These are phyloP conservation scores for Pistacia integerrima DNA, from an alignment of 345 rosid genomes.

Conservation along the genomic window DNA sequence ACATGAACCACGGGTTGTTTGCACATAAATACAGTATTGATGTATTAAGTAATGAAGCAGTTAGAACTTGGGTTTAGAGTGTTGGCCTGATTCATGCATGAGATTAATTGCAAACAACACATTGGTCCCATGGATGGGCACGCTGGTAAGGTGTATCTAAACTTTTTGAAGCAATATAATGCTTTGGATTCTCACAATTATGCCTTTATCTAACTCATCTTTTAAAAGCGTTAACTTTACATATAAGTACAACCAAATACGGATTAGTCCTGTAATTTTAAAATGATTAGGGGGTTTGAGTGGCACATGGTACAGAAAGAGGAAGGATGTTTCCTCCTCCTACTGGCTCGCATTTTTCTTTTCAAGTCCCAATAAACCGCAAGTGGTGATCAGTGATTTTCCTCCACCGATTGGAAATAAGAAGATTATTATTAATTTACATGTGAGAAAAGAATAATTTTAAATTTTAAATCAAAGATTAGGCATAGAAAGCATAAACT, in stretches of 20 bases:
- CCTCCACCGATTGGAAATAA: no score
- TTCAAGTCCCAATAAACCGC: constrained; percentile 24
- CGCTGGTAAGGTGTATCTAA: constrained; percentile 16
- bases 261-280: constrained; percentile 27
- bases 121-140: constrained; percentile 31
- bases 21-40: no score
- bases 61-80: background rate
- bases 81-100: background rate
- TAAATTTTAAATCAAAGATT: background rate
- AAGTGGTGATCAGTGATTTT: background rate
- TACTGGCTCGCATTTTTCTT: background rate
- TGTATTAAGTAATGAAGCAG: background rate
- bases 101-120: background rate
- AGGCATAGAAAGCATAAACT: background rate
- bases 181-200: constrained; percentile 46
- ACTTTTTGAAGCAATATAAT: constrained; percentile 35
- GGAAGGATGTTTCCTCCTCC: constrained; percentile 43
- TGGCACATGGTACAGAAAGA: constrained; percentile 42
- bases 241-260: constrained; percentile 30
- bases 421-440: constrained; percentile 23
- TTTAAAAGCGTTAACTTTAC: constrained; percentile 2
- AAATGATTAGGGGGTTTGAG: constrained; percentile 12
- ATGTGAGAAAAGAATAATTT: background rate
- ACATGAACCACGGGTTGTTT: no score
- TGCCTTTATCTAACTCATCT: constrained; percentile 7